Base-by-base conservation (phyloP, 208 protist genomes). In the Strigomonas galati region DNA sequence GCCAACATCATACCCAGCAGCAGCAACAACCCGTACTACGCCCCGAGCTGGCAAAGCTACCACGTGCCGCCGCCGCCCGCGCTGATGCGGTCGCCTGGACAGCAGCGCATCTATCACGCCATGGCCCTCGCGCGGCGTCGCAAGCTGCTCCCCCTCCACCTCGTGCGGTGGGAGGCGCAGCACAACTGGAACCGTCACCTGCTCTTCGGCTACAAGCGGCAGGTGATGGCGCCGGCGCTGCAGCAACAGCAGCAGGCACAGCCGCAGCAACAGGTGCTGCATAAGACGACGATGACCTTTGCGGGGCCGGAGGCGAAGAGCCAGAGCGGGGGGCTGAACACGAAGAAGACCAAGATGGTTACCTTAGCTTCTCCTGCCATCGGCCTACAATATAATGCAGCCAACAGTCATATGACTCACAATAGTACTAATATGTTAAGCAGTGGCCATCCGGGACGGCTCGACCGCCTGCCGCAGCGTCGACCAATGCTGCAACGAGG, bases 51-150 rank as follows among this genome's bases (percentile, higher is more conserved):
- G 35, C 35, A 40, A 10, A 40, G 35, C 35, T 40, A 40, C 35
- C 35, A 40, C 35, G 35, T 40, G 35, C 35, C 35, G 35, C 35
- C 35, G 35, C 35, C 35, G 35, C 35, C 35, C 7, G 35, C 4
- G 35, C 35, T 40, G 30, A 7, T 59, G 31, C 9, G 7, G 30
- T 21, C 30, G 17, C 23, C 15, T 10, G 62, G 48, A 14, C 80
- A 84, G 56, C 72, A 63, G 0, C 70, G 67, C 56, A 69, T 93
- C 9, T 74, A 75, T 32, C 77, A 71, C 37, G 86, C 83, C 58
- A 86, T 91, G 82, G 82, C 77, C 44, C 65, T 94, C 7, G 88
- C 85, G 1, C 67, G 81, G 49, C 72, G 64, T 30, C 78, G 86
- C 14, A 74, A 76, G 6, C 66, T 93, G 40, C 69, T 91, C 43